These are phyloP conservation scores for Volvariella volvacea DNA, from an alignment of 1,284 basidiomycete species.

Conservation along the genomic window DNA sequence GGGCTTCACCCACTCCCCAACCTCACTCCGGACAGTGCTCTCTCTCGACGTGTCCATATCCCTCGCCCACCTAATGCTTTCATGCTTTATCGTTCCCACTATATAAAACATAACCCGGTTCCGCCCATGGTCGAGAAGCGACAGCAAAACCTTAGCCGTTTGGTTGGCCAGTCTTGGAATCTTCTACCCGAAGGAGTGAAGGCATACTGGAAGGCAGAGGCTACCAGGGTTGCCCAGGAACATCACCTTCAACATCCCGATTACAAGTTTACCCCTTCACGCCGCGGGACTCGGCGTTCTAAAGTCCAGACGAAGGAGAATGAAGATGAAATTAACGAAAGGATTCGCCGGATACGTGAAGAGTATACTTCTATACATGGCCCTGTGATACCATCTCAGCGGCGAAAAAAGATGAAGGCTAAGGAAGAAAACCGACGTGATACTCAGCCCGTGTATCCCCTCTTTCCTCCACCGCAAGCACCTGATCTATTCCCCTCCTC, in stretches of 20 bases:
- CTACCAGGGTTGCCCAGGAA: conserved; percentile 26
- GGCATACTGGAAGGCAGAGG: conserved; percentile 36
- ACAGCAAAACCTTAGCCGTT: conserved; percentile 52
- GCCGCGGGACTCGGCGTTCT: conserved; percentile 19
- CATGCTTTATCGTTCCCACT: conserved; percentile 75
- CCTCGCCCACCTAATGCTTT: conserved; percentile 80
- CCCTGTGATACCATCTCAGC: not conserved
- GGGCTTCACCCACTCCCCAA: too few species aligned
- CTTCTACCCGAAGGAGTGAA: conserved; percentile 34
- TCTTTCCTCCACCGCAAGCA: too few species aligned
- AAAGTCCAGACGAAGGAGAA: conserved; percentile 12
- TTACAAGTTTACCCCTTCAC: conserved; percentile 40
- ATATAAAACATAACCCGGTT: conserved; percentile 39
- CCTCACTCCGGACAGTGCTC: too few species aligned
- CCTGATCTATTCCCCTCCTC: too few species aligned
- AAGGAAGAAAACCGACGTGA: too few species aligned
- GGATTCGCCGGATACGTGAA: conserved; percentile 4
- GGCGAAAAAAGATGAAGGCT: not conserved
- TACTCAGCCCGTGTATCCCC: too few species aligned
- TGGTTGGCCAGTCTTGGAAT: conserved; percentile 52
- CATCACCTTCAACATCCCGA: conserved; percentile 35
- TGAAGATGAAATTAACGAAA: not conserved
- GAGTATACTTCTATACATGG: conserved; percentile 7
- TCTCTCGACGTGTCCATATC: too few species aligned
- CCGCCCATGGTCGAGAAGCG: conserved; percentile 35